Percentiles rank a stretch among this genome's conserved stretches.
These are phyloP conservation scores for Pythium dissotocum DNA, from an alignment of 352 stramenopile genomes.

Conservation along the genomic window DNA sequence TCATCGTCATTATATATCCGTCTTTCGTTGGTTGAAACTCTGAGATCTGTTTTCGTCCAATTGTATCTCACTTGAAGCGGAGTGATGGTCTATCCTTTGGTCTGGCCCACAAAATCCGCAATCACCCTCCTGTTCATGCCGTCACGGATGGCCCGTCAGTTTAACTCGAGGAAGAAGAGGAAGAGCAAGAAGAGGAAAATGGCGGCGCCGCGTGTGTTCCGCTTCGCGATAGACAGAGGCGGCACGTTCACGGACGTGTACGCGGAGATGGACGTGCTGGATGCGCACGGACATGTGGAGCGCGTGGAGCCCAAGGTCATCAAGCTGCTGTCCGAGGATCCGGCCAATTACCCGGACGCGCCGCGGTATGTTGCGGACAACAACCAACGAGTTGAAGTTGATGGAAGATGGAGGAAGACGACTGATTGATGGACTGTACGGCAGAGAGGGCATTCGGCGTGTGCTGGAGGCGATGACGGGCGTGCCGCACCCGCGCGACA, in stretches of 20 bases:
- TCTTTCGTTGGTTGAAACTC: constrained; percentile 19
- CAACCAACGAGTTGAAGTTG: neutral
- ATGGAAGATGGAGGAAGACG: constrained; percentile 1
- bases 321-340: constrained; percentile 98
- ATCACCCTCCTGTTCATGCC: constrained; percentile 4
- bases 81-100: constrained; percentile 19
- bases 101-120: constrained; percentile 9
- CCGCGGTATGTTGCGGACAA: constrained; percentile 85
- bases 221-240: constrained; percentile 97
- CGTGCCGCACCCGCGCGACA: constrained; percentile 77
- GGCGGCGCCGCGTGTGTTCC: constrained; percentile 63
- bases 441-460: constrained; percentile 91
- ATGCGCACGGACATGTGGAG: constrained; percentile 47
- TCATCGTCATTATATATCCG: neutral
- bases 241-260: constrained; percentile 99
- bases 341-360: constrained; percentile 96
- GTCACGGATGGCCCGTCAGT: neutral
- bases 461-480: constrained; percentile 94
- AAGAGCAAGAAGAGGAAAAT: constrained; percentile 3
- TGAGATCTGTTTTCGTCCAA: constrained; percentile 19
- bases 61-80: constrained; percentile 26
- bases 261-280: constrained; percentile 88
- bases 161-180: neutral
- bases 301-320: constrained; percentile 83
- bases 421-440: neutral